phyloP scores from a whole-genome alignment of 208 protist genomes.

The Trichomonas vaginalis region DNA sequence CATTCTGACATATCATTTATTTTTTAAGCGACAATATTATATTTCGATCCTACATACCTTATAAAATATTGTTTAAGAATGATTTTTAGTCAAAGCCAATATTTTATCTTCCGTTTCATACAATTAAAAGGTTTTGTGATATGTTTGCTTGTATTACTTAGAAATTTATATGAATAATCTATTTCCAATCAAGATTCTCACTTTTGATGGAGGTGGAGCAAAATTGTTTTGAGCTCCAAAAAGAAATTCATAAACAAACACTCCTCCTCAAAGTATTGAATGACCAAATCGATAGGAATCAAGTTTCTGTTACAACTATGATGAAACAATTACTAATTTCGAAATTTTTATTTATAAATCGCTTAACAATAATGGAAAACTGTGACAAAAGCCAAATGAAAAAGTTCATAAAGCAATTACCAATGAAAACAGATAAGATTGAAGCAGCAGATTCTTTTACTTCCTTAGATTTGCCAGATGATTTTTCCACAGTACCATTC shows the following conservation, averaged over 20 bases:
- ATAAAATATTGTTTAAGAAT: too few relatives aligned
- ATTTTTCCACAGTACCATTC: neutral
- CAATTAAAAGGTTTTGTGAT: too few relatives aligned
- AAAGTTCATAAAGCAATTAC: neutral
- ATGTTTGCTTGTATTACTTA: too few relatives aligned
- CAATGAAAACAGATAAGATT: neutral
- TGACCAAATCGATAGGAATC: neutral
- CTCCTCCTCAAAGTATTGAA: neutral
- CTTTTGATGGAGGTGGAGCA: neutral
- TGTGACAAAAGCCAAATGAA: neutral
- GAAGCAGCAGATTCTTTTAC: neutral
- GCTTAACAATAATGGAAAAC: neutral
- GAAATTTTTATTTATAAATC: neutral
- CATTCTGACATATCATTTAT: too few relatives aligned
- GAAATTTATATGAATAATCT: too few relatives aligned
- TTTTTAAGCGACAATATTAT: too few relatives aligned
- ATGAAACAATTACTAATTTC: neutral
- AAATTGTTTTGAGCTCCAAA: neutral
- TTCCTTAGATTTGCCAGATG: neutral
- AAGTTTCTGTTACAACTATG: neutral
- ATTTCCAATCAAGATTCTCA: too few relatives aligned
- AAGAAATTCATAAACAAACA: neutral
- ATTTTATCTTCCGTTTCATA: too few relatives aligned
- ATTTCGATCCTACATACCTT: too few relatives aligned
- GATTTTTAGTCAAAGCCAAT: too few relatives aligned